phyloP scores from a whole-genome alignment of 208 protist species.

The Crithidia expoeki region DNA sequence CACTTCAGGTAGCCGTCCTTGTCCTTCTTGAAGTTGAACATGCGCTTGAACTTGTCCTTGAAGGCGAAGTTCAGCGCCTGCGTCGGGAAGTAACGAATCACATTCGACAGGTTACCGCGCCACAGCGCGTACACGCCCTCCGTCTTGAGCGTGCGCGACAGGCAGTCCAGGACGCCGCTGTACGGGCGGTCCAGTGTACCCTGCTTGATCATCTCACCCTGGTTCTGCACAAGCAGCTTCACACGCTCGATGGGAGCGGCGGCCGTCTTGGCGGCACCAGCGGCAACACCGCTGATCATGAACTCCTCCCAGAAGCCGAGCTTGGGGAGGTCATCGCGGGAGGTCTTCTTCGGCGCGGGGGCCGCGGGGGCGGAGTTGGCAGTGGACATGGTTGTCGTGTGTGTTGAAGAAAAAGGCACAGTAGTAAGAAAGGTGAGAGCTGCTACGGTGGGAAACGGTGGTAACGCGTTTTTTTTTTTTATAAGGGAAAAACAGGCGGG shows the following conservation, averaged over 20 bases:
- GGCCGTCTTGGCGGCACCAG: slow-evolving; percentile 90
- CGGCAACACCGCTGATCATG: slow-evolving; percentile 82
- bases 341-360: slow-evolving; percentile 25
- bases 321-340: slow-evolving; percentile 44
- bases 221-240: slow-evolving; percentile 96
- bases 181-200: slow-evolving; percentile 85
- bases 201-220: slow-evolving; percentile 86
- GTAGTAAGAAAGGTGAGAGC: slow-evolving; percentile 5
- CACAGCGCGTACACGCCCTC: slow-evolving; percentile 96
- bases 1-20: slow-evolving; percentile 81
- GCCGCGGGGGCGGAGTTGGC: slow-evolving; percentile 26
- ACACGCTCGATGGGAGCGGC: slow-evolving; percentile 96
- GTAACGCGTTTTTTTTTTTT: too few relatives aligned
- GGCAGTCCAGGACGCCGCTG: slow-evolving; percentile 95
- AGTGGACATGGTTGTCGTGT: slow-evolving; percentile 28
- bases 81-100: slow-evolving; percentile 98
- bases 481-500: too few relatives aligned
- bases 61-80: slow-evolving; percentile 99
- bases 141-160: slow-evolving; percentile 89
- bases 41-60: slow-evolving; percentile 96
- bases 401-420: not conserved
- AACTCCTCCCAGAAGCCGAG: slow-evolving; percentile 80
- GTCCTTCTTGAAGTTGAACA: slow-evolving; percentile 94
- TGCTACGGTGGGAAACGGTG: not conserved
- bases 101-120: slow-evolving; percentile 97